Evolutionary conservation across 2,329 filamentous ascomycete genomes (phyloP).

Genomic region (Orbilia oligospora): DNA sequence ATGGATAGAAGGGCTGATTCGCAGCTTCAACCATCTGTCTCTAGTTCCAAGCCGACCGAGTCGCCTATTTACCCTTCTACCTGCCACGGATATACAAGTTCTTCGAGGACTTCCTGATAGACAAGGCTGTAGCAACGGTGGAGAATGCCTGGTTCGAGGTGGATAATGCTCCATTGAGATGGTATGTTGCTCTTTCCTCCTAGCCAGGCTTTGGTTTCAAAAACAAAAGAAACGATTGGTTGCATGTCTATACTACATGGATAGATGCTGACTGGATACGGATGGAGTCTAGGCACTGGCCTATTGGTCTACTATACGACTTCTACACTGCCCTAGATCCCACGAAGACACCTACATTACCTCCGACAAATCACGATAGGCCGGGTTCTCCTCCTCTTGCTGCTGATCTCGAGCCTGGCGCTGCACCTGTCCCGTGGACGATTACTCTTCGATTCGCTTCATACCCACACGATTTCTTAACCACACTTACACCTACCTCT

Average conservation of each 20-base stretch:
- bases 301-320: constrained; percentile 78
- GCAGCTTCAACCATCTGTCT: constrained; percentile 39
- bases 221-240: not conserved
- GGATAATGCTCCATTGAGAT: constrained; percentile 78
- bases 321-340: constrained; percentile 75
- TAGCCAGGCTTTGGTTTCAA: not conserved
- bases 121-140: constrained; percentile 69
- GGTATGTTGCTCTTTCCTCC: constrained; percentile 66
- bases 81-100: constrained; percentile 76
- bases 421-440: constrained; percentile 73
- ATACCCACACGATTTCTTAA: constrained; percentile 61
- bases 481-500: constrained; percentile 61
- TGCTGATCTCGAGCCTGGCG: constrained; percentile 63
- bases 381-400: constrained; percentile 51
- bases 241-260: not conserved
- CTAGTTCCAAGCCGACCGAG: constrained; percentile 74
- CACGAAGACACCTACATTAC: constrained; percentile 66
- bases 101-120: constrained; percentile 74
- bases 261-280: not conserved
- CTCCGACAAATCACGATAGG: constrained; percentile 59
- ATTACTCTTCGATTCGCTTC: constrained; percentile 70
- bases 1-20: constrained; percentile 51
- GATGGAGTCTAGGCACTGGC: constrained; percentile 71
- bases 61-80: constrained; percentile 79
- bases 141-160: constrained; percentile 72